Evolutionary conservation across 2,329 filamentous ascomycete species (phyloP).

Genomic region (Elsinoe perseae): DNA sequence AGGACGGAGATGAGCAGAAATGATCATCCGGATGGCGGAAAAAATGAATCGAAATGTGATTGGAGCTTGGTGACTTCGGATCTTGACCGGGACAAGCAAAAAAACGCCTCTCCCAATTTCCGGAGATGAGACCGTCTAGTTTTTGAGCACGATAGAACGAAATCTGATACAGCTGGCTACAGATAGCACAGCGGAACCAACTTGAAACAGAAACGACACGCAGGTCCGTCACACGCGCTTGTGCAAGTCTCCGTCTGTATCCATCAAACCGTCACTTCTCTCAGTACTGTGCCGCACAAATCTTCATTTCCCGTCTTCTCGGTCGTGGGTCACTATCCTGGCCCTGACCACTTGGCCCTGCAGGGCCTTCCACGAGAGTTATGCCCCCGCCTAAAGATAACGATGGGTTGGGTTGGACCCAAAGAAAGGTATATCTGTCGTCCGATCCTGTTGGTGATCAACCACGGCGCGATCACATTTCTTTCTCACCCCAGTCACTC

Average conservation of each 20-base stretch:
- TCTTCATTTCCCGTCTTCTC: conserved; percentile 6
- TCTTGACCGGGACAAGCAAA: not conserved
- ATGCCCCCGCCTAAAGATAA: conserved; percentile 5
- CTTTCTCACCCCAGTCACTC: conserved; percentile 6
- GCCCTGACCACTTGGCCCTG: conserved; percentile 1
- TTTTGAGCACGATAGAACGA: not conserved
- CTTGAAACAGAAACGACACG: not conserved
- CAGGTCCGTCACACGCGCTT: conserved; percentile 5
- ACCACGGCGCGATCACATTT: not conserved
- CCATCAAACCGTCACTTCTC: not conserved
- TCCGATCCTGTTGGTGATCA: not conserved
- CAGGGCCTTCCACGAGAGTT: not conserved
- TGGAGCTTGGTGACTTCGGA: not conserved
- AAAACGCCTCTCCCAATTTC: conserved; percentile 12
- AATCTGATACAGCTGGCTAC: not conserved
- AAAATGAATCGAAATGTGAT: not conserved
- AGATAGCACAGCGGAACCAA: not conserved
- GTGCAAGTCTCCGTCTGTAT: conserved; percentile 7
- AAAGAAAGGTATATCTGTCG: conserved; percentile 1
- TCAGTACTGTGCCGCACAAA: not conserved
- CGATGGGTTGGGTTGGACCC: not conserved
- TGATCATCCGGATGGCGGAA: not conserved
- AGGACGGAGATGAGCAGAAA: not conserved
- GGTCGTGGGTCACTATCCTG: not conserved
- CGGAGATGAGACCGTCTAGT: conserved; percentile 12